phyloP scores from a whole-genome alignment of 2,329 filamentous ascomycete genomes.

The Stachybotrys chlorohalonatus region DNA sequence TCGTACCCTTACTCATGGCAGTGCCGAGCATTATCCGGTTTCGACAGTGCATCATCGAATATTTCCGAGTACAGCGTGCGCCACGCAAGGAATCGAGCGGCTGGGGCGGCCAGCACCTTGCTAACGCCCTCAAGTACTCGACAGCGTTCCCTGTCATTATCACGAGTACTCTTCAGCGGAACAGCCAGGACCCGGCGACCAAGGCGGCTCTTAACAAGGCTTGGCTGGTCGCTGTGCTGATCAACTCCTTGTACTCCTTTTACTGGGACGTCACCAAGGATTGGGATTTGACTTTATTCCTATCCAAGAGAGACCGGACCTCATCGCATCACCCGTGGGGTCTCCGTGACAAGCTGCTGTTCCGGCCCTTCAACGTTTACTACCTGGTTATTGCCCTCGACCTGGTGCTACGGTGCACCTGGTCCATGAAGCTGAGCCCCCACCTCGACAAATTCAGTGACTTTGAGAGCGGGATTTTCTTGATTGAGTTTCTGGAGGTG shows the following conservation, averaged over 20 bases:
- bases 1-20: conserved; percentile 78
- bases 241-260: conserved; percentile 93
- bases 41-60: conserved; percentile 88
- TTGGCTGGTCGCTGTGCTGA: conserved; percentile 64
- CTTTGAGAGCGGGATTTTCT: conserved; percentile 79
- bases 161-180: conserved; percentile 65
- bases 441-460: conserved; percentile 78
- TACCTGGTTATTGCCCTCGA: conserved; percentile 75
- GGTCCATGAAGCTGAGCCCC: conserved; percentile 79
- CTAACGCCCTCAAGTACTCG: conserved; percentile 93
- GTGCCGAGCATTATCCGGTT: conserved; percentile 79
- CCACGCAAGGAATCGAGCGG: conserved; percentile 48
- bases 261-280: conserved; percentile 97
- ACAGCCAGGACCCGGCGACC: conserved; percentile 33
- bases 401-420: conserved; percentile 76
- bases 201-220: conserved; percentile 38
- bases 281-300: conserved; percentile 87
- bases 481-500: conserved; percentile 81
- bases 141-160: conserved; percentile 88
- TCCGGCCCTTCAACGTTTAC: conserved; percentile 66
- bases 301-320: conserved; percentile 44
- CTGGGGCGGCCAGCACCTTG: conserved; percentile 79
- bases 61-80: conserved; percentile 56
- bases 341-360: conserved; percentile 64
- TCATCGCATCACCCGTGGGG: conserved; percentile 65